phyloP scores from a whole-genome alignment of 352 stramenopile species.

The Pilasporangium apinafurcum region DNA sequence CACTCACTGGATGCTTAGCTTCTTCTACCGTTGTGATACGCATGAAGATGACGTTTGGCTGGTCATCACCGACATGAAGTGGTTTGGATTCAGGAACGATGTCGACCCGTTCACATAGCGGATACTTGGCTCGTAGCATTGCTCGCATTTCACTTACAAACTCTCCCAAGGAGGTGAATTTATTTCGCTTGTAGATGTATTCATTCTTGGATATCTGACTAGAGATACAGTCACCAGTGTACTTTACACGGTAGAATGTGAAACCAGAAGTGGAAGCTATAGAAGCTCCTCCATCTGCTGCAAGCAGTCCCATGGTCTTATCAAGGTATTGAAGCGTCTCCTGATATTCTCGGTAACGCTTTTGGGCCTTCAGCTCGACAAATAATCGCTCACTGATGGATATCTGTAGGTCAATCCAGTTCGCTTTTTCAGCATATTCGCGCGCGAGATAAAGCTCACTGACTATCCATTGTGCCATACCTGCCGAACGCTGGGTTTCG shows the following conservation, averaged over 20 bases:
- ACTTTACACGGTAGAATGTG: slow-evolving; percentile 52
- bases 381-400: slow-evolving; percentile 52
- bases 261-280: slow-evolving; percentile 14
- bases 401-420: slow-evolving; percentile 46
- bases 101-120: slow-evolving; percentile 49
- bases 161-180: slow-evolving; percentile 59
- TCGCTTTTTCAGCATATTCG: slow-evolving; percentile 29
- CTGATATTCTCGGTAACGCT: slow-evolving; percentile 38
- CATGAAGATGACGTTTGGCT: slow-evolving; percentile 58
- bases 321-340: slow-evolving; percentile 40
- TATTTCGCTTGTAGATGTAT: slow-evolving; percentile 73
- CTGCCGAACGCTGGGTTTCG: not conserved
- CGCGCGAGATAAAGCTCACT: slow-evolving; percentile 31
- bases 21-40: slow-evolving; percentile 23
- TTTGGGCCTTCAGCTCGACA: slow-evolving; percentile 17
- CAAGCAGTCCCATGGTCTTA: slow-evolving; percentile 3
- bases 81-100: slow-evolving; percentile 48
- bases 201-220: slow-evolving; percentile 28
- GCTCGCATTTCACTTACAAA: slow-evolving; percentile 60
- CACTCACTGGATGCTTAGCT: slow-evolving; percentile 2
- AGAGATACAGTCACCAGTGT: slow-evolving; percentile 46
- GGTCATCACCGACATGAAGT: slow-evolving; percentile 20
- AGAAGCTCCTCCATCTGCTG: not conserved
- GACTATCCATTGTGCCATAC: slow-evolving; percentile 21
- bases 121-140: slow-evolving; percentile 42